phyloP scores from a whole-genome alignment of 768 basidiomycete species.

The Polyporus arcularius region DNA sequence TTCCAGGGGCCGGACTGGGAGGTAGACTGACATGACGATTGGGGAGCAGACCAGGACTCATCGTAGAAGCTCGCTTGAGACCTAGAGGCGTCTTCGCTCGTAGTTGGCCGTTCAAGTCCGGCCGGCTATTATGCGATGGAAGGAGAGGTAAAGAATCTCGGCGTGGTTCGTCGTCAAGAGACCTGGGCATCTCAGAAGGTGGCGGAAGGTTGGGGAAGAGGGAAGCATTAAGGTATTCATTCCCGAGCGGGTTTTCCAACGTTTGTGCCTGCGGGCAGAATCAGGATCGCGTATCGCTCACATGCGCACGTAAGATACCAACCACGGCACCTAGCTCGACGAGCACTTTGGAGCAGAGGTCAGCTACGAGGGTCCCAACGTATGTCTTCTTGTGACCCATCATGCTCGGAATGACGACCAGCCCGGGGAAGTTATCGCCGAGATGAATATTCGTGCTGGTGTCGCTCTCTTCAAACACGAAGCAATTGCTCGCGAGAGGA shows the following conservation, averaged over 20 bases:
- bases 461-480: slow-evolving; percentile 78
- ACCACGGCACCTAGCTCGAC: slow-evolving; percentile 86
- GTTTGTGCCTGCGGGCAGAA: slow-evolving; percentile 57
- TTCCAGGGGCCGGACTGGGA: slow-evolving; percentile 27
- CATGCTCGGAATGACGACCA: slow-evolving; percentile 78
- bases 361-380: slow-evolving; percentile 85
- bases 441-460: slow-evolving; percentile 57
- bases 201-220: slow-evolving; percentile 65
- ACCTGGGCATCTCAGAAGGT: slow-evolving; percentile 58
- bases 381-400: slow-evolving; percentile 90
- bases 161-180: slow-evolving; percentile 49
- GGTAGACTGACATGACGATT: slow-evolving; percentile 58
- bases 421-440: slow-evolving; percentile 56
- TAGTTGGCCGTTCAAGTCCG: slow-evolving; percentile 45
- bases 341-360: slow-evolving; percentile 85
- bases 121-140: slow-evolving; percentile 53
- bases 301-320: slow-evolving; percentile 29
- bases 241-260: slow-evolving; percentile 81
- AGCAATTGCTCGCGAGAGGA: slow-evolving; percentile 80
- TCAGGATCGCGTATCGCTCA: neutral
- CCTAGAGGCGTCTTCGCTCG: slow-evolving; percentile 33
- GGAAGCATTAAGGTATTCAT: slow-evolving; percentile 78
- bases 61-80: slow-evolving; percentile 59
- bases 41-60: slow-evolving; percentile 29
- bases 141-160: slow-evolving; percentile 48